Conservation (phyloP, 129 eudicot species). For the Glebionis coronaria region DNA sequence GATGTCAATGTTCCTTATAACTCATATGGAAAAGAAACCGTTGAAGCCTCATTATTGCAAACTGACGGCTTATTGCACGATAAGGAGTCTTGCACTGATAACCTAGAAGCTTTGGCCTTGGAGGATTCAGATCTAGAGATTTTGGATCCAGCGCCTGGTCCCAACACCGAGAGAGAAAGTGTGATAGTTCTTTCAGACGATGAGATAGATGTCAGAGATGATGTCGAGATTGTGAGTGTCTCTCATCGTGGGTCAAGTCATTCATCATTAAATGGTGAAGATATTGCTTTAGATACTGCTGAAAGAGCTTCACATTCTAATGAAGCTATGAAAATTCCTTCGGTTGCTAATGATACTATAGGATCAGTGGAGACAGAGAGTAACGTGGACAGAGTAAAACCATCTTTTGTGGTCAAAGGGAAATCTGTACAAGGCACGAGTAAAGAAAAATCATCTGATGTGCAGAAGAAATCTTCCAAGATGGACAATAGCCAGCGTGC, state of each 20-base stretch:
- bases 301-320: conserved; percentile 28
- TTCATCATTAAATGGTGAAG: conserved; percentile 24
- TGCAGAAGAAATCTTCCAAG: conserved; percentile 33
- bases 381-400: conserved; percentile 18
- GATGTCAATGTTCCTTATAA: conserved; percentile 27
- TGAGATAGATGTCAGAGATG: conserved; percentile 47
- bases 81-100: conserved; percentile 25
- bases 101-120: conserved; percentile 17
- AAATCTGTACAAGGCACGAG: conserved; percentile 31
- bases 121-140: conserved; percentile 35
- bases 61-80: conserved; percentile 24
- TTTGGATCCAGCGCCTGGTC: conserved; percentile 31
- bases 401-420: conserved; percentile 29
- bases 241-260: conserved; percentile 29
- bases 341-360: conserved; percentile 21
- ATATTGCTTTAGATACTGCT: conserved; percentile 14
- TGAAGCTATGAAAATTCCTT: conserved; percentile 5
- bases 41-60: conserved; percentile 21
- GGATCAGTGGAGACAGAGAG: conserved; percentile 28
- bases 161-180: conserved; percentile 28
- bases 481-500: conserved; percentile 25
- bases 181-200: conserved; percentile 76
- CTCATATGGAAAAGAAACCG: conserved; percentile 26
- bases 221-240: conserved; percentile 18
- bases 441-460: conserved; percentile 22